Evolutionary conservation across 1,284 basidiomycete species (phyloP).

Genomic region (Trametes sp.): DNA sequence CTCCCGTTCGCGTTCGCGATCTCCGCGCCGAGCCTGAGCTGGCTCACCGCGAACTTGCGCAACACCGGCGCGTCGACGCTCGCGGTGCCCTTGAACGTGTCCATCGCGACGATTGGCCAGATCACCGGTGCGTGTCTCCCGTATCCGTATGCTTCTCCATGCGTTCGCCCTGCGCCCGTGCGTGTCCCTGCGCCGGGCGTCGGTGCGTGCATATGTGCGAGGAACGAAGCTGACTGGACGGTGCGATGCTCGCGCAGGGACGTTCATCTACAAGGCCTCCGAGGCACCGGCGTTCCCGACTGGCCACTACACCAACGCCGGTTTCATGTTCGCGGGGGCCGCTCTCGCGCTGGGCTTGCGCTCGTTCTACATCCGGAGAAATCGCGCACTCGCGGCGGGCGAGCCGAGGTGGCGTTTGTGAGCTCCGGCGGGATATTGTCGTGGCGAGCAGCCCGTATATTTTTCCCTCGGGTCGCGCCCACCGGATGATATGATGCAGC

Average conservation of each 20-base stretch:
- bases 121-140: constrained; percentile 36
- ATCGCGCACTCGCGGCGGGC: constrained; percentile 25
- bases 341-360: constrained; percentile 31
- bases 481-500: not conserved
- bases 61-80: constrained; percentile 43
- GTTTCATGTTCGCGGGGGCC: constrained; percentile 37
- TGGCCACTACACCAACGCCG: constrained; percentile 47
- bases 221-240: constrained; percentile 1
- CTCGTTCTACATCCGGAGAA: constrained; percentile 30
- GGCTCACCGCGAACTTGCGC: constrained; percentile 45
- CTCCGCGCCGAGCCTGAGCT: constrained; percentile 46
- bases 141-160: not conserved
- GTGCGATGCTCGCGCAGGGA: constrained; percentile 31
- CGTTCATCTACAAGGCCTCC: constrained; percentile 48
- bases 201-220: too few species aligned
- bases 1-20: constrained; percentile 44
- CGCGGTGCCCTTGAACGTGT: constrained; percentile 46
- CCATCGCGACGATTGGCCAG: constrained; percentile 45
- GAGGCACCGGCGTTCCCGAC: constrained; percentile 45
- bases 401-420: constrained; percentile 34
- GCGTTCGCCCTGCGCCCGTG: too few species aligned
- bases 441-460: not conserved
- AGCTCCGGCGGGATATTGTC: not conserved
- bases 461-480: not conserved
- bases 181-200: too few species aligned